Conservation (phyloP, 352 stramenopile species). For the Phytophthora sp. region DNA sequence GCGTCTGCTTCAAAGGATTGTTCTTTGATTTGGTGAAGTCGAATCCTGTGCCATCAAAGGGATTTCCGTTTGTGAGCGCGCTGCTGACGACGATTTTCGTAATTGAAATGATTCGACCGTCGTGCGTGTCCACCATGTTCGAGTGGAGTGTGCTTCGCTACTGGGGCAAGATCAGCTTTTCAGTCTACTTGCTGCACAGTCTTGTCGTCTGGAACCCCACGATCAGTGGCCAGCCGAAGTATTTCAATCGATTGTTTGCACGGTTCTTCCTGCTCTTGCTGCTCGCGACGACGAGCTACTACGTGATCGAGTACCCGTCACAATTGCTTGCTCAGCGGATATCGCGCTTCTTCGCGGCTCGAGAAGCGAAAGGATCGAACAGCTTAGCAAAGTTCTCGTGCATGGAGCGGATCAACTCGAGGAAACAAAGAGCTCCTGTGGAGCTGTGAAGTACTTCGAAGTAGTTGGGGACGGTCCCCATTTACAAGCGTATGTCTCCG, state of each 20-base stretch:
- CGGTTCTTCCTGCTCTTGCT: constrained; percentile 39
- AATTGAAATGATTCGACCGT: constrained; percentile 47
- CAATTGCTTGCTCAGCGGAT: constrained; percentile 49
- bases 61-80: constrained; percentile 42
- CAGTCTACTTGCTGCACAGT: constrained; percentile 53
- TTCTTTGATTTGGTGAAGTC: constrained; percentile 46
- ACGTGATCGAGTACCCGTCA: constrained; percentile 55
- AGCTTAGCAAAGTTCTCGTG: constrained; percentile 20
- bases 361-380: constrained; percentile 15
- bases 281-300: constrained; percentile 43
- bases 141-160: constrained; percentile 51
- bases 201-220: constrained; percentile 43
- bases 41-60: constrained; percentile 32
- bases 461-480: not conserved
- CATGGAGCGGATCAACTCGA: constrained; percentile 19
- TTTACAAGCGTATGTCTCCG: no score
- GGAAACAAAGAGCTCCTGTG: constrained; percentile 12
- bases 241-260: constrained; percentile 48
- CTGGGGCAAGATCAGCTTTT: constrained; percentile 60
- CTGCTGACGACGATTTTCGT: constrained; percentile 47
- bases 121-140: constrained; percentile 40
- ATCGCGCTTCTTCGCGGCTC: constrained; percentile 30
- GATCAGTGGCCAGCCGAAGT: constrained; percentile 30
- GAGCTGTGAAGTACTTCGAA: not conserved
- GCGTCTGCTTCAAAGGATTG: constrained; percentile 34